phyloP scores from a whole-genome alignment of 495 filamentous ascomycete species.

The Penicillium chermesinum region DNA sequence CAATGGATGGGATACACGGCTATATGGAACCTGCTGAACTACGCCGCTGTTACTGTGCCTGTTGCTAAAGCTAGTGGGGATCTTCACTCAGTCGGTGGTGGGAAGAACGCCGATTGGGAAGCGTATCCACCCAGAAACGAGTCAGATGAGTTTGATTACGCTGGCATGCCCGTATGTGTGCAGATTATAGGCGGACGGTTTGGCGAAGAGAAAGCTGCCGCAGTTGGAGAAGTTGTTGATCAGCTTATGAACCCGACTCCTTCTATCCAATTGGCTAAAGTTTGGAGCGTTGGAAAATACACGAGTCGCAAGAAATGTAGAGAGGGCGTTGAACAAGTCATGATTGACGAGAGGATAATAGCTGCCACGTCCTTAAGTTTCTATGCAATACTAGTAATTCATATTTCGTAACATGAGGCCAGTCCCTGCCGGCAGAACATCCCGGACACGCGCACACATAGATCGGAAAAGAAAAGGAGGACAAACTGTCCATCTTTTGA shows the following conservation, averaged over 20 bases:
- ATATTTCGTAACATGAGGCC: constrained; percentile 11
- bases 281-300: background rate
- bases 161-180: constrained; percentile 46
- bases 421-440: constrained; percentile 14
- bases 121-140: constrained; percentile 30
- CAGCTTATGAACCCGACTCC: constrained; percentile 18
- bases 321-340: background rate
- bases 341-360: background rate
- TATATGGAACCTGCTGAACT: constrained; percentile 65
- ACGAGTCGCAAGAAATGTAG: background rate
- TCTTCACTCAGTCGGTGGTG: constrained; percentile 17
- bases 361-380: background rate
- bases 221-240: constrained; percentile 37
- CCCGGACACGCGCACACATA: no score
- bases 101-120: constrained; percentile 15
- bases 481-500: background rate
- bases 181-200: constrained; percentile 48
- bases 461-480: constrained; percentile 4
- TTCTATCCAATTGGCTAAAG: constrained; percentile 8
- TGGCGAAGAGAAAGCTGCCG: constrained; percentile 42
- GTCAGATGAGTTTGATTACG: constrained; percentile 35
- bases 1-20: constrained; percentile 58
- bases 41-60: constrained; percentile 54
- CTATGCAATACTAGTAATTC: background rate
- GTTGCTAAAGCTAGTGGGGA: constrained; percentile 39